phyloP scores from a whole-genome alignment of 768 basidiomycete genomes.

The Coprinopsis sp. region DNA sequence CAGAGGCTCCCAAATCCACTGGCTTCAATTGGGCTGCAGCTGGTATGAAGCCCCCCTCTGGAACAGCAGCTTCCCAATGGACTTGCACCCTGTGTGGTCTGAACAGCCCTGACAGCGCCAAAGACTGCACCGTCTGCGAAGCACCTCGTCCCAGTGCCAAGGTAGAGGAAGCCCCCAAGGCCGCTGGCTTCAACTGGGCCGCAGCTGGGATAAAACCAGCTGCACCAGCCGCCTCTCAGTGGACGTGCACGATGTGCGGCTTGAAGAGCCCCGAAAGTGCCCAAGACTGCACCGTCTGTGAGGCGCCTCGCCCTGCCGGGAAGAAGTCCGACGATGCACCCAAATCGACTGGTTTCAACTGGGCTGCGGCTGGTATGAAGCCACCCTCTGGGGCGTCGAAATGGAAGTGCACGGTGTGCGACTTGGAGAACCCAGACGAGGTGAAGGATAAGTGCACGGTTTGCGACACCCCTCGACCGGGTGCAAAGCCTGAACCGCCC shows the following conservation, averaged over 20 bases:
- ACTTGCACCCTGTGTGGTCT: constrained; percentile 51
- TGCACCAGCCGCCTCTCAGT: constrained; percentile 18
- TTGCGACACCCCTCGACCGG: constrained; percentile 40
- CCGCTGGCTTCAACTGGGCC: constrained; percentile 20
- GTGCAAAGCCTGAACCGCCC: constrained; percentile 2
- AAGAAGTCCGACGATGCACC: background rate
- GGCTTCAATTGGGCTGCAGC: constrained; percentile 13
- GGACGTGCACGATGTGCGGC: constrained; percentile 55
- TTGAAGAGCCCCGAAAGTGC: constrained; percentile 42
- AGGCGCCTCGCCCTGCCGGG: constrained; percentile 24
- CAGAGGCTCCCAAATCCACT: constrained; percentile 2
- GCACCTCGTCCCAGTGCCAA: constrained; percentile 23
- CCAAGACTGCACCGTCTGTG: constrained; percentile 50
- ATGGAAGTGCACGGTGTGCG: constrained; percentile 57
- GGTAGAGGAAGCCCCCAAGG: background rate
- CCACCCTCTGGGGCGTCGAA: constrained; percentile 2
- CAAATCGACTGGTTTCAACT: constrained; percentile 1
- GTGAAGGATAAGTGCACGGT: constrained; percentile 43
- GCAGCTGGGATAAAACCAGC: constrained; percentile 10
- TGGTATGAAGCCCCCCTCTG: constrained; percentile 6
- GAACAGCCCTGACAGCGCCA: constrained; percentile 39
- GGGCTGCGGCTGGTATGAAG: constrained; percentile 10
- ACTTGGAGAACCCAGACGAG: constrained; percentile 41
- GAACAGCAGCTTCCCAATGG: constrained; percentile 32
- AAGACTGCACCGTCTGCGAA: constrained; percentile 49